Conservation (phyloP, 768 basidiomycete species). For the Tephrocybe sp. region DNA sequence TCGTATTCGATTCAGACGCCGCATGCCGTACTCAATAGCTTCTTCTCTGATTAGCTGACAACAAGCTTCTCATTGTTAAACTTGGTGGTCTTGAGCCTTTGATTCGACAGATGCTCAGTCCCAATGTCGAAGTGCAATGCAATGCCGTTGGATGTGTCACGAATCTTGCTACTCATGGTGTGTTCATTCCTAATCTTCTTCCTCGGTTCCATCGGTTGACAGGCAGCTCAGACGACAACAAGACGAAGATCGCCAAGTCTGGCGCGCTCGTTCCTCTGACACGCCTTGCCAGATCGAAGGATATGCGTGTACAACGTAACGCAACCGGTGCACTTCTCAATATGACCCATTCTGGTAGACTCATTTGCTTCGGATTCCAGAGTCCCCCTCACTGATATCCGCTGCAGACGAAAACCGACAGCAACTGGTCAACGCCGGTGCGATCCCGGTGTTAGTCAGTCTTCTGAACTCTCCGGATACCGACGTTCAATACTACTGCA, state of each 20-base stretch:
- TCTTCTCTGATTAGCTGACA: slow-evolving; percentile 66
- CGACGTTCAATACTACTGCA: slow-evolving; percentile 99
- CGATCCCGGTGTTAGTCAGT: slow-evolving; percentile 94
- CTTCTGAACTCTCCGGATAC: slow-evolving; percentile 94
- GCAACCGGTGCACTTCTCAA: slow-evolving; percentile 97
- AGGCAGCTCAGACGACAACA: slow-evolving; percentile 82
- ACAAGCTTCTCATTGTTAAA: slow-evolving; percentile 98
- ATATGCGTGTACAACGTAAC: slow-evolving; percentile 98
- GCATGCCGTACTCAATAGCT: no score
- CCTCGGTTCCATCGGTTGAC: slow-evolving; percentile 12
- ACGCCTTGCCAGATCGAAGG: slow-evolving; percentile 92
- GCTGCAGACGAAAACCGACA: slow-evolving; percentile 91
- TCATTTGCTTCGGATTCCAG: slow-evolving; percentile 6
- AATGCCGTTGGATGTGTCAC: slow-evolving; percentile 99
- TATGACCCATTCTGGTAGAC: slow-evolving; percentile 96
- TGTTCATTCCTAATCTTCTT: slow-evolving; percentile 23
- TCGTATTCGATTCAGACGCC: no score
- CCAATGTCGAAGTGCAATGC: slow-evolving; percentile 99
- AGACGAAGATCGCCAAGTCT: slow-evolving; percentile 99
- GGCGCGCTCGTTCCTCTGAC: slow-evolving; percentile 98
- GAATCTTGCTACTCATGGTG: slow-evolving; percentile 97
- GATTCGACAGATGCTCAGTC: slow-evolving; percentile 98
- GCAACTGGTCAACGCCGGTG: slow-evolving; percentile 96
- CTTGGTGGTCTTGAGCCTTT: slow-evolving; percentile 96
- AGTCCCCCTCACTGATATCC: slow-evolving; percentile 1